Evolutionary conservation across 108 stramenopile genomes (phyloP), one percentile per base, ranked within the genome.

Genomic region (Pseudonitzschia pungens): DNA sequence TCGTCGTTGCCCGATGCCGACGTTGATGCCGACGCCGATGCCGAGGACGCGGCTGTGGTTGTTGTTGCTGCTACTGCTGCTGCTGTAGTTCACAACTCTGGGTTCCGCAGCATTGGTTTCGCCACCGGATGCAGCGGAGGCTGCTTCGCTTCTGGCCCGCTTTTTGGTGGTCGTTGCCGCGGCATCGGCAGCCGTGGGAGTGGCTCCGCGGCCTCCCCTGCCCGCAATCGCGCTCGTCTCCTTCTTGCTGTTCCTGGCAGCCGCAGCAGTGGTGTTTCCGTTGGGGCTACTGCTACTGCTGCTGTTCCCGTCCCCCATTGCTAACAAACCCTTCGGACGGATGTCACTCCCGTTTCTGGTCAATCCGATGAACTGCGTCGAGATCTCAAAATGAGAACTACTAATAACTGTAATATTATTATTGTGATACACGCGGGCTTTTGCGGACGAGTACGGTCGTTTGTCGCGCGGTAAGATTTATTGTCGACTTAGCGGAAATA

Each of bases 31-130:
- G 36, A 36, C n/a, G n/a, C 4, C 36, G 36, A 36, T 36, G 4
- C 36, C 36, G 36, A 36, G 36, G 36, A 36, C 4, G 36, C 2
- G 6, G 36, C 36, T 6, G 36, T 36, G 36, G 36, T 62, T 62
- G 27, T 33, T 33, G 29, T 15, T 33, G 32, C 14, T 62, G 60
- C 4, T 33, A 8, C 20, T 28, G 12, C 12, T 29, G 9, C 31
- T 40, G 36, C n/a, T 18, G 45, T 90, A 60, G 93, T 97, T 0
- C 93, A 94, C 45, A 93, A 93, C 26, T 94, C 94, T 48, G 93
- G 94, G 9, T 76, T 97, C 3, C 60, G 94, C 45, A 48, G 14
- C 45, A 18, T 18, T 4, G 45, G 2, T 36, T 2, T 36, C 6
- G 36, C 6, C 6, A 5, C 36, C 36, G 4, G 36, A 2, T 6